Percentiles rank a stretch among this genome's conserved stretches.
Conservation (phyloP, 495 filamentous ascomycete genomes). For the Aeminium ludgeri region DNA sequence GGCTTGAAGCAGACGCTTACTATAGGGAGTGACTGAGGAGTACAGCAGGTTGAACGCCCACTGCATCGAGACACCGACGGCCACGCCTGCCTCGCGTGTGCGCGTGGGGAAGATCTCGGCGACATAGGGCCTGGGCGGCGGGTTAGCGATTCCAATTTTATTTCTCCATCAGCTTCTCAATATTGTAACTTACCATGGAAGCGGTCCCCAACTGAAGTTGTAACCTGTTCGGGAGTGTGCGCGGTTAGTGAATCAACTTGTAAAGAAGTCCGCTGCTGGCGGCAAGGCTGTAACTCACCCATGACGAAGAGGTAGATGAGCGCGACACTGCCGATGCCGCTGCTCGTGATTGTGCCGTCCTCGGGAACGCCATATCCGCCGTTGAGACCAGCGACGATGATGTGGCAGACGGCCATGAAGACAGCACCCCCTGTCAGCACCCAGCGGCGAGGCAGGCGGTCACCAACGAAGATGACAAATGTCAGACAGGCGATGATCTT, state of each 20-base stretch:
- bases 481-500: conserved; percentile 14
- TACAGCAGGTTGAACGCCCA: conserved; percentile 57
- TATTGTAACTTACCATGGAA: no score
- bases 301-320: conserved; percentile 14
- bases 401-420: conserved; percentile 17
- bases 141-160: no score
- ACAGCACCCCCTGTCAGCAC: conserved; percentile 11
- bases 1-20: background rate
- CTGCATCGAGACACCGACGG: conserved; percentile 48
- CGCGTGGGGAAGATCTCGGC: conserved; percentile 57
- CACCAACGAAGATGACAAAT: conserved; percentile 17
- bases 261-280: no score
- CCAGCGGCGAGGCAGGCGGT: conserved; percentile 11
- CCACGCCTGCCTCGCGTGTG: conserved; percentile 53
- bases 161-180: no score
- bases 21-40: conserved; percentile 21
- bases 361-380: conserved; percentile 2
- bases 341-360: conserved; percentile 4
- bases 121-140: no score
- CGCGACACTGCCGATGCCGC: conserved; percentile 15
- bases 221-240: conserved; percentile 2
- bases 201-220: conserved; percentile 3
- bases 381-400: conserved; percentile 12
- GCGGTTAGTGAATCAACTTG: background rate
- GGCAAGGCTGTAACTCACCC: background rate